Percentiles rank a stretch among this genome's conserved stretches.
phyloP scores from a whole-genome alignment of 2,329 filamentous ascomycete genomes.

The Onygenales sp. region DNA sequence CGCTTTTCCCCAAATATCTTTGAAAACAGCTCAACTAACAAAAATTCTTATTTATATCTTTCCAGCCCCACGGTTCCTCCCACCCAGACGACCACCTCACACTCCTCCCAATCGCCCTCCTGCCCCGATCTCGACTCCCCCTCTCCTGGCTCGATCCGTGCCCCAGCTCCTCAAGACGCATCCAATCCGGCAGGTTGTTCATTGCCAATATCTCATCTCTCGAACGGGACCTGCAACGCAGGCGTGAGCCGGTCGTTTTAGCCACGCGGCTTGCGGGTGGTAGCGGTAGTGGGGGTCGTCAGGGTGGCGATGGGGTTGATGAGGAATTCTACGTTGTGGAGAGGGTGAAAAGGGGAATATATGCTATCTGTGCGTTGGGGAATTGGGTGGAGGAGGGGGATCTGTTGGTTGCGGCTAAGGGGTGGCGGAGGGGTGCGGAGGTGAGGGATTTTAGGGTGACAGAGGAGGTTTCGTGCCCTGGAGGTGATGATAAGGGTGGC shows the following conservation, averaged over 20 bases:
- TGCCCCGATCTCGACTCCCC: slow-evolving; percentile 28
- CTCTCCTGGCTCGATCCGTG: slow-evolving; percentile 30
- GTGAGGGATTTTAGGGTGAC: background rate
- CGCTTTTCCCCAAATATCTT: background rate
- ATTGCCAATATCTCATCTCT: slow-evolving; percentile 27
- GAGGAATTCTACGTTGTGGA: slow-evolving; percentile 30
- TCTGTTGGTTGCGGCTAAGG: slow-evolving; percentile 28
- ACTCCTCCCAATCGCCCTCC: slow-evolving; percentile 25
- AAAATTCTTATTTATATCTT: background rate
- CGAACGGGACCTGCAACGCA: slow-evolving; percentile 19
- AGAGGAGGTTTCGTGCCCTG: background rate
- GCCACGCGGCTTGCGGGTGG: slow-evolving; percentile 18
- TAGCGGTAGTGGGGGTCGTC: background rate
- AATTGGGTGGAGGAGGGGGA: slow-evolving; percentile 28
- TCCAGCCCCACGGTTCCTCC: slow-evolving; percentile 27
- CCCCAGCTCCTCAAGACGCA: slow-evolving; percentile 15
- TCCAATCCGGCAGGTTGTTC: slow-evolving; percentile 29
- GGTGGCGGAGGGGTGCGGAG: slow-evolving; percentile 13
- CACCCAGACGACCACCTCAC: slow-evolving; percentile 26
- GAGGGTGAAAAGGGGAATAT: slow-evolving; percentile 29
- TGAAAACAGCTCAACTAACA: background rate
- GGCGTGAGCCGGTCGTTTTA: slow-evolving; percentile 22
- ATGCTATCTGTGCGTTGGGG: slow-evolving; percentile 28
- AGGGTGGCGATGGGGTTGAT: slow-evolving; percentile 8
- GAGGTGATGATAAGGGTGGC: slow-evolving; percentile 5